Evolutionary conservation across 78 protist species (phyloP).

Genomic region (Cavenderia fasciculata): DNA sequence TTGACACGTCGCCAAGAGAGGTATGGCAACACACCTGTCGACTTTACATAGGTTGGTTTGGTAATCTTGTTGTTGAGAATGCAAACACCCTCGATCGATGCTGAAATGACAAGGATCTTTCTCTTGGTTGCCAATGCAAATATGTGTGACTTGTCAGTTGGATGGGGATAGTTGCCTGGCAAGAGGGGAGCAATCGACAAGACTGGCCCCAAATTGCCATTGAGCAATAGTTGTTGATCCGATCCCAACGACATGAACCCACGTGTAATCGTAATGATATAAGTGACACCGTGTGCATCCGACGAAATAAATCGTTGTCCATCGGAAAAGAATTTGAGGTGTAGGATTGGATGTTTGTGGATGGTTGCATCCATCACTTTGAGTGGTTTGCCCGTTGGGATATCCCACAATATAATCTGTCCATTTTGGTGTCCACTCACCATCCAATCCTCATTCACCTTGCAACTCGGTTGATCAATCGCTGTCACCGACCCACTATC

Average conservation of each 20-base stretch:
- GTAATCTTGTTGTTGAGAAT: slow-evolving; percentile 59
- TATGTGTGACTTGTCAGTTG: slow-evolving; percentile 39
- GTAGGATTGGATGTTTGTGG: slow-evolving; percentile 44
- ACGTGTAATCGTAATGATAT: background rate
- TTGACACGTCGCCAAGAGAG: slow-evolving; percentile 61
- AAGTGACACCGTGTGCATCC: slow-evolving; percentile 40
- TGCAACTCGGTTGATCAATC: slow-evolving; percentile 44
- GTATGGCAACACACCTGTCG: slow-evolving; percentile 23
- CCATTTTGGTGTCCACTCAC: slow-evolving; percentile 57
- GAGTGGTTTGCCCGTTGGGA: slow-evolving; percentile 37
- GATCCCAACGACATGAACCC: slow-evolving; percentile 58
- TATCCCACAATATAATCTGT: slow-evolving; percentile 52
- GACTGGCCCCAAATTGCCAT: slow-evolving; percentile 69
- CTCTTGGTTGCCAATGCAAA: slow-evolving; percentile 57
- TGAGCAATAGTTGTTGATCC: slow-evolving; percentile 65
- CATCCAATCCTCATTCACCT: slow-evolving; percentile 70
- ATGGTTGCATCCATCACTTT: slow-evolving; percentile 34
- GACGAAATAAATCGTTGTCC: slow-evolving; percentile 43
- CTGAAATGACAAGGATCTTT: slow-evolving; percentile 52
- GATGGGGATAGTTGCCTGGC: slow-evolving; percentile 66
- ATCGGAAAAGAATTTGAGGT: slow-evolving; percentile 53
- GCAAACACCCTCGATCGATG: slow-evolving; percentile 37
- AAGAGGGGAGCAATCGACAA: slow-evolving; percentile 10
- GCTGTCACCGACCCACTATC: slow-evolving; percentile 69
- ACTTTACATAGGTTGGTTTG: background rate